A percentile compares a stretch with the other conserved stretches of the same genome.
Evolutionary conservation across 2,329 filamentous ascomycete species (phyloP).

Genomic region (Tricladium varicosporioides): DNA sequence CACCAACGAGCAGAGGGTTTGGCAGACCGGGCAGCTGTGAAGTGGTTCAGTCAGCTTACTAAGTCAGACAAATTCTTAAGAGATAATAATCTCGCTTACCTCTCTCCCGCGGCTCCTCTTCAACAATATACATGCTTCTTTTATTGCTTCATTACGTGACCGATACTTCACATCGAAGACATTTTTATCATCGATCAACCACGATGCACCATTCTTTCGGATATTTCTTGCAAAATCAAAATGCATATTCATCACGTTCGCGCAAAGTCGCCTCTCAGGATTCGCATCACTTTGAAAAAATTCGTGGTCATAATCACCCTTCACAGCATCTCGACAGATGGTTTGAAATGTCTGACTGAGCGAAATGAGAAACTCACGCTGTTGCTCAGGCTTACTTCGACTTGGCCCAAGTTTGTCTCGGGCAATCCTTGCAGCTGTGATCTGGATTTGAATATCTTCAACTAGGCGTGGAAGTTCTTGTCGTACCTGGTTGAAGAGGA

Average conservation of each 20-base stretch:
- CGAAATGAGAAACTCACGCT: conserved; percentile 44
- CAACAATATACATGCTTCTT: conserved; percentile 14
- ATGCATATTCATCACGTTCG: conserved; percentile 13
- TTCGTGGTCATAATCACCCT: conserved; percentile 46
- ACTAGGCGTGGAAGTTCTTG: conserved; percentile 31
- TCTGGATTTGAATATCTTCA: conserved; percentile 38
- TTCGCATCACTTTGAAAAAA: conserved; percentile 44
- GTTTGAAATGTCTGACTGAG: conserved; percentile 43
- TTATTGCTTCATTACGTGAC: conserved; percentile 16
- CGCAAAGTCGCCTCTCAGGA: conserved; percentile 11
- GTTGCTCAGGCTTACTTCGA: conserved; percentile 44
- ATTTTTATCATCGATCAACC: conserved; percentile 10
- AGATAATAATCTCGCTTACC: conserved; percentile 7
- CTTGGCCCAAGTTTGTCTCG: conserved; percentile 48
- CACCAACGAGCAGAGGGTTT: conserved; percentile 18
- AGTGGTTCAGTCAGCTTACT: background rate
- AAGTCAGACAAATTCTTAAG: background rate
- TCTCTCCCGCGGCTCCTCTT: conserved; percentile 20
- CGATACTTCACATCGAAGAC: background rate
- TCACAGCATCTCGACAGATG: conserved; percentile 43
- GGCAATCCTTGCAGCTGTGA: conserved; percentile 34
- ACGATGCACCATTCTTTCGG: conserved; percentile 8
- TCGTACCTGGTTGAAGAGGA: conserved; percentile 39
- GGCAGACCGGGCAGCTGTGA: conserved; percentile 10
- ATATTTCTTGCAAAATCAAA: conserved; percentile 9